A percentile compares a stretch with the other conserved stretches of the same genome.
Conservation (phyloP, 306 rosid species). For the Lablab purpureus region DNA sequence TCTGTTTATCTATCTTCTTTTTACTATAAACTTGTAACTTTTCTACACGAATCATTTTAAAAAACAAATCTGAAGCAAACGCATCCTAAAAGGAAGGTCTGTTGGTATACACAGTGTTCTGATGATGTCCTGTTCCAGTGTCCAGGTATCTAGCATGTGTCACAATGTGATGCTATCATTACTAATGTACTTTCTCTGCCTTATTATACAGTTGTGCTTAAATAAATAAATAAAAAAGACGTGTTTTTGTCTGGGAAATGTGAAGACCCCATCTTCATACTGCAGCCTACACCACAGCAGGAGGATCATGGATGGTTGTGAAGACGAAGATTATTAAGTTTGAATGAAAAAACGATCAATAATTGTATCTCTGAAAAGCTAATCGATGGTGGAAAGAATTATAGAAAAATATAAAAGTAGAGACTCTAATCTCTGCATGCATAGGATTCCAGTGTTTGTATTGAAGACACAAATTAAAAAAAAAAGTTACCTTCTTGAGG, state of each 20-base stretch:
- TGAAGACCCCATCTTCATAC: neutral
- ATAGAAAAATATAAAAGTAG: neutral
- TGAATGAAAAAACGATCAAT: neutral
- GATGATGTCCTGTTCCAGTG: neutral
- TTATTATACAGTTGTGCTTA: neutral
- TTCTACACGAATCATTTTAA: too few species aligned
- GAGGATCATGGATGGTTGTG: neutral
- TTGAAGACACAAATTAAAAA: too few species aligned
- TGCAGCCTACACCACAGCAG: neutral
- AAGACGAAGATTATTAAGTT: neutral
- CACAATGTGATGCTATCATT: neutral
- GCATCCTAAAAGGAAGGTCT: too few species aligned
- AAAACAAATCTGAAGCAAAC: too few species aligned
- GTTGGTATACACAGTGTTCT: too few species aligned
- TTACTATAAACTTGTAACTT: too few species aligned
- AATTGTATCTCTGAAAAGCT: neutral
- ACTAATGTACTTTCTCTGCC: neutral
- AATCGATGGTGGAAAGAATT: neutral
- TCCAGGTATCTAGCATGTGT: neutral
- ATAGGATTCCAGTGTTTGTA: neutral
- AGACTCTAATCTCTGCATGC: neutral
- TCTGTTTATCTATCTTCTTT: too few species aligned
- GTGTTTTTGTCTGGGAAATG: neutral
- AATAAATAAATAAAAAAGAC: too few species aligned
- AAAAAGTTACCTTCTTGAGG: slow-evolving; percentile 46